Conservation (phyloP, 345 rosid species). For the Leavenworthia alabamica region DNA sequence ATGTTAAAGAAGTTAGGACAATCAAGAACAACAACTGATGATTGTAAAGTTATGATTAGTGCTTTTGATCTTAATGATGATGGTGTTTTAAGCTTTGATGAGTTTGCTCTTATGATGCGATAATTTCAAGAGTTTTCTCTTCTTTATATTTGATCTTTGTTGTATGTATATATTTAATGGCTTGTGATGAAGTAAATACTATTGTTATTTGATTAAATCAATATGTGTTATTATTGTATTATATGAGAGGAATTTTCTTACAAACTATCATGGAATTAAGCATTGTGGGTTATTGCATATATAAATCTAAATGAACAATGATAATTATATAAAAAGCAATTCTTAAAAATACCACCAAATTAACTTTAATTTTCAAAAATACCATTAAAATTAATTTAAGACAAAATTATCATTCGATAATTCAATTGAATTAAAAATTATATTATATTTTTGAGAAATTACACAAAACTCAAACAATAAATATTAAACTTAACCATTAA, state of each 20-base stretch:
- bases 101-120: conserved; percentile 61
- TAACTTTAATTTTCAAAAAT: too few relatives aligned
- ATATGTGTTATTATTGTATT: not conserved
- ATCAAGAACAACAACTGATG: conserved; percentile 40
- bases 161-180: conserved; percentile 6
- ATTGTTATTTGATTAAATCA: not conserved
- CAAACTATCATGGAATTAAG: too few relatives aligned
- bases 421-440: too few relatives aligned
- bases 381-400: too few relatives aligned
- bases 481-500: too few relatives aligned
- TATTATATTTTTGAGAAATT: too few relatives aligned
- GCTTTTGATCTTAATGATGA: conserved; percentile 62
- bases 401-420: too few relatives aligned
- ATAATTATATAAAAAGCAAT: too few relatives aligned
- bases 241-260: not conserved
- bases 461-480: too few relatives aligned
- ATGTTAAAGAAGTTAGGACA: conserved; percentile 54
- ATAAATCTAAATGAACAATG: too few relatives aligned
- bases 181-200: conserved; percentile 1
- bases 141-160: not conserved
- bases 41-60: conserved; percentile 52
- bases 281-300: not conserved
- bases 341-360: too few relatives aligned
- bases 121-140: not conserved
- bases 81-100: conserved; percentile 62